Evolutionary conservation across 73 alveolate species (phyloP), one percentile per base, ranked within the genome.

Genomic region (Urostyla sp.): DNA sequence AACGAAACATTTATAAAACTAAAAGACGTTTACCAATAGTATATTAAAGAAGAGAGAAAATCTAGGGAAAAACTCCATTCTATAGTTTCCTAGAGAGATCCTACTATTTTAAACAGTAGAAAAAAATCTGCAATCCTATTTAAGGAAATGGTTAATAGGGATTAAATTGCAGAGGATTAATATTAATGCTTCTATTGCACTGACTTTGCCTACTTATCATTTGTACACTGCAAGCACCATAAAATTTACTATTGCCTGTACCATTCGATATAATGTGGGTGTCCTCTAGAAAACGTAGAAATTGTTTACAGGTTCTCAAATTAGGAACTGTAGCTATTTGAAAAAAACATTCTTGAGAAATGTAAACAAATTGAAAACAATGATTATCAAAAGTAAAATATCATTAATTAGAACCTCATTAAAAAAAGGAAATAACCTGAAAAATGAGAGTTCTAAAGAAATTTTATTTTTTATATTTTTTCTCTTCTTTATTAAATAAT

Each of bases 121-220:
- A 66, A 5, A 66, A 13, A 18, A 4, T 40, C 28, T 15, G 46
- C 46, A 73, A 73, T n/a, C 54, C 21, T 2, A 11, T 48, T 36
- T 69, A 44, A 43, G 61, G 44, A 49, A 46, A 69, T 69, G 83
- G 53, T 6, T 6, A 30, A 69, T 4, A 69, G 83, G 30, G 67
- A 44, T 1, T 10, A 69, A n/a, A 60, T 73, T 10, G 27, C 59
- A 1, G 85, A 73, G 28, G 85, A 50, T 34, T 27, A 44, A 4
- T 74, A 73, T 53, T 51, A 73, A 36, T 73, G 85, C 74, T 4
- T 18, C 37, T 73, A 7, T 44, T 73, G 85, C 60, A 73, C 85
- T 5, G 85, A 73, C 59, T 73, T 73, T 74, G 72, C 75, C 11
- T 73, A 50, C 57, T 18, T 73, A 21, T 44, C 72, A 16, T 52